phyloP scores from a whole-genome alignment of 192 early-diverging fungal genomes.

The Coemansia sp. region DNA sequence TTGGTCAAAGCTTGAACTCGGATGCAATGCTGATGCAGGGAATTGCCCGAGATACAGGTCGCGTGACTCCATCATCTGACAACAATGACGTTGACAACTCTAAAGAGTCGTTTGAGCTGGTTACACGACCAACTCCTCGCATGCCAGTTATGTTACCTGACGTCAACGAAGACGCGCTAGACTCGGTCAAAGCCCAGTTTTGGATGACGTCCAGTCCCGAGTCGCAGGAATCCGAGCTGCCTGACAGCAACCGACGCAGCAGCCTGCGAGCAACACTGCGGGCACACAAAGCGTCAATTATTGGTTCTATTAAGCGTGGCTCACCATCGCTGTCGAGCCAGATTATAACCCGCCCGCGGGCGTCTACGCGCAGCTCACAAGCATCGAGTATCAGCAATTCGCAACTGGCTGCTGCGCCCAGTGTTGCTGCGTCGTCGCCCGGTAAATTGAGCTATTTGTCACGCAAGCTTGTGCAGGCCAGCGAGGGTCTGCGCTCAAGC shows the following conservation, averaged over 20 bases:
- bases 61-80: not conserved
- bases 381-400: constrained; percentile 3
- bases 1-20: constrained; percentile 40
- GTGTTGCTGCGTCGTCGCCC: constrained; percentile 6
- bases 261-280: constrained; percentile 34
- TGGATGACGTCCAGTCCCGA: constrained; percentile 49
- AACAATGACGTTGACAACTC: not conserved
- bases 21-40: constrained; percentile 27
- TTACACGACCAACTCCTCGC: not conserved
- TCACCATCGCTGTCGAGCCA: constrained; percentile 13
- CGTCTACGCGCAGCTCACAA: constrained; percentile 4
- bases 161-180: not conserved
- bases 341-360: constrained; percentile 1
- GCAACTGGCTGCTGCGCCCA: not conserved
- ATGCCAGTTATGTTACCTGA: constrained; percentile 2
- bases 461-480: constrained; percentile 7
- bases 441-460: constrained; percentile 13
- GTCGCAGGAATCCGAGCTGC: constrained; percentile 26
- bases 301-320: constrained; percentile 39
- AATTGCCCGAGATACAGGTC: not conserved
- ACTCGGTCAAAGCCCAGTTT: constrained; percentile 32
- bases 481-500: not conserved
- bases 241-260: constrained; percentile 18
- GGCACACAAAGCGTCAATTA: constrained; percentile 38
- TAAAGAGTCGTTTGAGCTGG: constrained; percentile 34